Evolutionary conservation across 2,329 filamentous ascomycete species (phyloP), one percentile per base, ranked within the genome.

Genomic region (Fusarium robinianum): DNA sequence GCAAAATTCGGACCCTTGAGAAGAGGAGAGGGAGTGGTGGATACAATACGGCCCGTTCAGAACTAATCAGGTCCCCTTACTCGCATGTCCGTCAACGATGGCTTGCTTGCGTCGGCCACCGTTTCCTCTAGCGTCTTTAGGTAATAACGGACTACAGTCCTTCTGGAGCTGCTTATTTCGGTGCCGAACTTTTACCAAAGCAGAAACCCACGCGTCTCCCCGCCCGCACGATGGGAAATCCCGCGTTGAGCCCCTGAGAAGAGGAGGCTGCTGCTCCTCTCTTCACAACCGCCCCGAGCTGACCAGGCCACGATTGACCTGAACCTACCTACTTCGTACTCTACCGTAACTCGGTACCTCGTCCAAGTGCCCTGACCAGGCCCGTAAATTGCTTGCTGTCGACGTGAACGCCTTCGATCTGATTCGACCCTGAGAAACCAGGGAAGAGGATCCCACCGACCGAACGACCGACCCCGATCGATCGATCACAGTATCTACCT

Each of bases 141-240:
- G 18, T 30, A 54, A 55, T 55, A 55, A 55, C 52, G 47, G 51
- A 55, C 42, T 5, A 16, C 10, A 24, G 14, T 3, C 18, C 50
- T 53, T 53, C 50, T 41, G 46, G 50, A 54, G 27, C 10, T 29
- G 41, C 47, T n/a, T 43, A 32, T 32, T 35, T 11, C 34, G 37
- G 47, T 55, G 16, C 51, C 51, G 51, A 41, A 24, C 42, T 52
- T 55, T 55, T 52, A 37, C 51, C 51, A 54, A 30, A 18, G 15
- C 25, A 34, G 27, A 49, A 41, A 25, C 37, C 37, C 30, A 17
- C 29, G 27, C 27, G 5, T n/a, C n/a, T n/a, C n/a, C 17, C 17
- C 30, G 17, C 19, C 22, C 26, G 12, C 14, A 6, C 10, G 25
- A n/a, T n/a, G n/a, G 21, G 23, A 27, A 34, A 34, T 34, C 25